Percentiles rank a stretch among this genome's conserved stretches.
Evolutionary conservation across 495 filamentous ascomycete genomes (phyloP).

Genomic region (Clohesyomyces aquaticus): DNA sequence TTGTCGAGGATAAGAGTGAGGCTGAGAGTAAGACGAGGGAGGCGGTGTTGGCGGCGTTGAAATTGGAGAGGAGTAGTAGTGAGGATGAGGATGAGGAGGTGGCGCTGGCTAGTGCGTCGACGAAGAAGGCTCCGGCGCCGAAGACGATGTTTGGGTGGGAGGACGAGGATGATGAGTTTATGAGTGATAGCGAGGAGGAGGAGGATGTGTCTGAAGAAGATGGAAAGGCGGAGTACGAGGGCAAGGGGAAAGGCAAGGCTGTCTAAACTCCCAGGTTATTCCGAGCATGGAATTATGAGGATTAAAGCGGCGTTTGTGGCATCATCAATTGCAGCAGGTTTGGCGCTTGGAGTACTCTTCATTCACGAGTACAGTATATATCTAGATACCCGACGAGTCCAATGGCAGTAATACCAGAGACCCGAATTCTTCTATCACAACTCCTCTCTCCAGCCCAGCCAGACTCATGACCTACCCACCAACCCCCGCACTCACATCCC

Average conservation of each 20-base stretch:
- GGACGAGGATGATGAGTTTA: conserved; percentile 42
- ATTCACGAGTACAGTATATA: not conserved
- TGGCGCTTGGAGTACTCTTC: too few species aligned
- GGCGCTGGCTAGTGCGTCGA: conserved; percentile 1
- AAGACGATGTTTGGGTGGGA: conserved; percentile 43
- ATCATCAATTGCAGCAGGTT: too few species aligned
- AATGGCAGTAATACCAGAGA: not conserved
- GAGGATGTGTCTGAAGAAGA: conserved; percentile 34
- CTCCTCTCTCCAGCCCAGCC: not conserved
- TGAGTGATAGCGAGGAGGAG: conserved; percentile 39
- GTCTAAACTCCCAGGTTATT: not conserved
- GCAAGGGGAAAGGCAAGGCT: conserved; percentile 38
- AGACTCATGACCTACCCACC: not conserved
- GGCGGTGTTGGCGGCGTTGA: conserved; percentile 63
- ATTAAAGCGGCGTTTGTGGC: too few species aligned
- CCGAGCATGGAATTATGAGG: too few species aligned
- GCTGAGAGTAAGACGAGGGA: conserved; percentile 79
- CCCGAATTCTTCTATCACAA: not conserved
- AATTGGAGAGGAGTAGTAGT: conserved; percentile 14
- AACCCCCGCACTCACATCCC: conserved; percentile 57
- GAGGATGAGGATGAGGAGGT: conserved; percentile 30
- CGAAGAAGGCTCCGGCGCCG: conserved; percentile 11
- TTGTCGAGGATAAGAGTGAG: conserved; percentile 92
- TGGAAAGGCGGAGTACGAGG: conserved; percentile 16
- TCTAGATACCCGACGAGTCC: conserved; percentile 6